These are phyloP conservation scores for Lepidium aucheri DNA, from an alignment of 345 rosid species.

Conservation along the genomic window DNA sequence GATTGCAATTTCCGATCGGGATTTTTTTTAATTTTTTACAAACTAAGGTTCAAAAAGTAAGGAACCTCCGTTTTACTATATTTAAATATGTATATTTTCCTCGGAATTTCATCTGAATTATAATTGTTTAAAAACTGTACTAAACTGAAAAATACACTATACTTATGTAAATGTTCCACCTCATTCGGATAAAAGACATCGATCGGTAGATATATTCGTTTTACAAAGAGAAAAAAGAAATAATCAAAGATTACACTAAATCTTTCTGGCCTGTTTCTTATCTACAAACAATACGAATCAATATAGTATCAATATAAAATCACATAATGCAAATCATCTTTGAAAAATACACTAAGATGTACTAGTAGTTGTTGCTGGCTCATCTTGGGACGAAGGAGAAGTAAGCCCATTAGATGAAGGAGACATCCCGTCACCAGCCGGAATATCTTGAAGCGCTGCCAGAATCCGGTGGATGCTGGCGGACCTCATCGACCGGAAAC, in stretches of 20 bases:
- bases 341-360: slow-evolving; percentile 4
- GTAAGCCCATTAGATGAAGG: slow-evolving; percentile 20
- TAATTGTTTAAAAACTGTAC: neutral
- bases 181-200: neutral
- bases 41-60: too few species aligned
- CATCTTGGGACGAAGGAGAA: neutral
- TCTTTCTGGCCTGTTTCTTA: neutral
- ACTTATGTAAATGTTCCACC: neutral
- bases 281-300: neutral
- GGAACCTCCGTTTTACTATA: too few species aligned
- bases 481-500: slow-evolving; percentile 48
- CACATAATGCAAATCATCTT: neutral
- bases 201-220: neutral
- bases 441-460: slow-evolving; percentile 38
- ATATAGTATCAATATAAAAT: neutral
- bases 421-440: slow-evolving; percentile 30
- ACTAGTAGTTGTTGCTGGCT: neutral
- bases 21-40: too few species aligned
- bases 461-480: slow-evolving; percentile 45
- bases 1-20: too few species aligned
- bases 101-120: neutral
- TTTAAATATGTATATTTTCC: neutral
- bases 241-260: neutral
- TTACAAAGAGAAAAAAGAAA: too few species aligned
- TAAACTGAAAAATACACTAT: neutral